These are phyloP conservation scores for Letharia lupina DNA, from an alignment of 495 filamentous ascomycete species.

Conservation along the genomic window DNA sequence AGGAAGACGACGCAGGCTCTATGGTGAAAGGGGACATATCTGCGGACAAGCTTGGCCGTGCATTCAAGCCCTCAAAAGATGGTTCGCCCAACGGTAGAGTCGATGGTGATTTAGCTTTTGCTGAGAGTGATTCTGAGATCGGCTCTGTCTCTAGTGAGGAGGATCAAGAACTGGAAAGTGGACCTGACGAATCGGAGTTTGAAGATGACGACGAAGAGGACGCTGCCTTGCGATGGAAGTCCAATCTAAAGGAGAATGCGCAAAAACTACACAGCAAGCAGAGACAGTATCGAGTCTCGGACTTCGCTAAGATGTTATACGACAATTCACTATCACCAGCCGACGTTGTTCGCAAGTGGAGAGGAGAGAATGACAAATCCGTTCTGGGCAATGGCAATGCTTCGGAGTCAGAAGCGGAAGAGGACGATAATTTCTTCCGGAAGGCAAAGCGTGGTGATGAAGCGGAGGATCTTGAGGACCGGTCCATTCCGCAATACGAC, in stretches of 20 bases:
- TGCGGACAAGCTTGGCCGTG: conserved; percentile 46
- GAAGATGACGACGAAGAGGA: conserved; percentile 52
- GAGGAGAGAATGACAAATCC: conserved; percentile 47
- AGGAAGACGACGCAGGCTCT: conserved; percentile 36
- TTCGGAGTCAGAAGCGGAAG: conserved; percentile 45
- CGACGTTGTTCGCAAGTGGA: conserved; percentile 72
- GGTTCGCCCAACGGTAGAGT: conserved; percentile 36
- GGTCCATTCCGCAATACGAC: conserved; percentile 67
- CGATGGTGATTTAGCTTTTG: conserved; percentile 71
- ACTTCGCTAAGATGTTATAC: conserved; percentile 82
- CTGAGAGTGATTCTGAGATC: conserved; percentile 90
- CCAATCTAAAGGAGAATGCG: conserved; percentile 71
- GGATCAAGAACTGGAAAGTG: conserved; percentile 54
- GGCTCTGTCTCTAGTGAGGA: conserved; percentile 75
- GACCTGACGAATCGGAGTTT: conserved; percentile 36
- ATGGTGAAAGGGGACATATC: conserved; percentile 38
- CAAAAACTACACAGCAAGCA: conserved; percentile 59
- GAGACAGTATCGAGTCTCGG: conserved; percentile 61
- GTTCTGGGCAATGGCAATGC: conserved; percentile 35
- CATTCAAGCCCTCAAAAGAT: conserved; percentile 38
- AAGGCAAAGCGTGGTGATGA: conserved; percentile 54
- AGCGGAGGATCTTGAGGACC: conserved; percentile 63
- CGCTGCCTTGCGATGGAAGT: conserved; percentile 69
- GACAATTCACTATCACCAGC: conserved; percentile 66
- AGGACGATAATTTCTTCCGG: conserved; percentile 77